Evolutionary conservation across 2,329 filamentous ascomycete species (phyloP), one percentile per base, ranked within the genome.

Genomic region (Cryphonectria naterciae): DNA sequence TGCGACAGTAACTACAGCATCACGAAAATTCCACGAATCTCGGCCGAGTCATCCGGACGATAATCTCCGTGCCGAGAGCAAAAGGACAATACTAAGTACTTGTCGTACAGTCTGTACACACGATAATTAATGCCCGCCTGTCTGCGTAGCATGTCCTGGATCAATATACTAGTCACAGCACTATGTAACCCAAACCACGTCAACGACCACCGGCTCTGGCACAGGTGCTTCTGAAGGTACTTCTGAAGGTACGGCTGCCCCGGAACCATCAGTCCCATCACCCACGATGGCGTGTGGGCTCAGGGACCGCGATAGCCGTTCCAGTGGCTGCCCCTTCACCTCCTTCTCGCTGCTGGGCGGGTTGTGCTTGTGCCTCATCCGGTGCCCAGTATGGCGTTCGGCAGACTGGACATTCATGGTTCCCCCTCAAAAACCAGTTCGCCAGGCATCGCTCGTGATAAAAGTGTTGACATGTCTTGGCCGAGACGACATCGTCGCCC

Each of bases 371-470:
- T 56, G 32, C 43, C 43, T n/a, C 43, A 63, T 60, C 75, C 73
- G 66, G 46, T 7, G 15, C 52, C 52, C 77, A 83, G 70, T 82
- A 83, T 10, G 70, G 73, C 15, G 74, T 75, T 28, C 82, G 74
- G 69, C 82, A 84, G 1, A 84, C 74, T 0, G 82, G 82, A 49
- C 82, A 84, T 41, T 79, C 76, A 67, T 79, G 78, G 4, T 80
- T 76, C 28, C 77, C 76, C 39, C 78, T 77, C 46, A 82, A 69
- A 66, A 82, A 82, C 82, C 82, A 84, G 0, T 77, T 78, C 2
- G 77, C 79, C 35, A 84, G 75, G 35, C 82, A 84, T 10, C 77
- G 77, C 6, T 79, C 77, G 73, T 83, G 82, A 68, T 83, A 84
- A 1, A 77, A 74, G 58, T 84, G 82, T 0, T 77, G 77, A 56